phyloP scores from a whole-genome alignment of 257 asterid species.

The Asclepias syriaca region DNA sequence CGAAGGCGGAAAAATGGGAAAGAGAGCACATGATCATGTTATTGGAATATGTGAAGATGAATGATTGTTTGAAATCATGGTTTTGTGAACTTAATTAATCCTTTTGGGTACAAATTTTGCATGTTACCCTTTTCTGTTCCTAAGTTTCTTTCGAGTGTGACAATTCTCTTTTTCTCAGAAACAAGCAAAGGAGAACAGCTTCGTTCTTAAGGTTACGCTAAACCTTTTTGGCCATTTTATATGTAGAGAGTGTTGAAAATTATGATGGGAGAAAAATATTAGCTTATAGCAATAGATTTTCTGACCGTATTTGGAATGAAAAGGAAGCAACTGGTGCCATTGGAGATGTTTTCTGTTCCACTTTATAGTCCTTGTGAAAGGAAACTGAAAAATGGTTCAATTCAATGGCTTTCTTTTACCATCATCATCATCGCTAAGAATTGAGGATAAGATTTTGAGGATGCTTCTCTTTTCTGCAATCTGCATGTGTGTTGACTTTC shows the following conservation, averaged over 20 bases:
- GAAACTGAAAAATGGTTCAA: not conserved
- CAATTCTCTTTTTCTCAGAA: constrained; percentile 26
- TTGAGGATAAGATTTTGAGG: not conserved
- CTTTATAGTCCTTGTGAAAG: constrained; percentile 11
- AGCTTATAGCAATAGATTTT: not conserved
- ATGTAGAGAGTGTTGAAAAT: not conserved
- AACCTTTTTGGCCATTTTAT: constrained; percentile 28
- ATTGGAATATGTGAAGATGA: constrained; percentile 10
- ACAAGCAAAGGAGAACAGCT: constrained; percentile 53
- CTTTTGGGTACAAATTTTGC: not conserved
- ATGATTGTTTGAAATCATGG: constrained; percentile 17
- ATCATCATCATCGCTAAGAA: no score
- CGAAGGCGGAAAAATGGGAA: constrained; percentile 45
- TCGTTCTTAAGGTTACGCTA: constrained; percentile 45
- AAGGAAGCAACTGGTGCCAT: not conserved
- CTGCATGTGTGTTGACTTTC: constrained; percentile 1
- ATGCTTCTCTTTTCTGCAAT: not conserved
- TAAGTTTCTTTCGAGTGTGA: constrained; percentile 18
- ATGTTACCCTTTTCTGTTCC: constrained; percentile 11
- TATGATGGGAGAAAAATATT: no score
- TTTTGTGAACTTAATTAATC: constrained; percentile 4
- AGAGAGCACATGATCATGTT: constrained; percentile 45
- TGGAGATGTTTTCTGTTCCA: not conserved
- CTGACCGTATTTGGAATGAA: not conserved
- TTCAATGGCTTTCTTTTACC: not conserved